Conservation (phyloP, 2,329 filamentous ascomycete genomes). For the Claviceps humidiphila region DNA sequence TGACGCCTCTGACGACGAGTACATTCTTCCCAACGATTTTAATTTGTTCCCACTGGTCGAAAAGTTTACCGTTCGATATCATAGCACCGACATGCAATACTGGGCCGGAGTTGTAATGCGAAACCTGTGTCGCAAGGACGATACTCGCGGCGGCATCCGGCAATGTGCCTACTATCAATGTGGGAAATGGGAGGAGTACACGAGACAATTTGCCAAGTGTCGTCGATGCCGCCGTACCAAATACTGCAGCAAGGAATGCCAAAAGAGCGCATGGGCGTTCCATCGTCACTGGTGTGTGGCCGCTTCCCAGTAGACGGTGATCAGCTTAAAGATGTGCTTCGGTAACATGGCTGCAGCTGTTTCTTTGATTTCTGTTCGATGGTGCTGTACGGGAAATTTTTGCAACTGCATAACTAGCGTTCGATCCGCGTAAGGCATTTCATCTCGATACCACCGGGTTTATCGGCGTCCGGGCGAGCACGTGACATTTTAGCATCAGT, state of each 20-base stretch:
- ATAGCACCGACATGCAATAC: conserved; percentile 97
- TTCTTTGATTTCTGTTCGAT: conserved; percentile 16
- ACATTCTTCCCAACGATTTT: conserved; percentile 82
- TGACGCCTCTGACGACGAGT: conserved; percentile 67
- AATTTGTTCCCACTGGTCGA: conserved; percentile 98
- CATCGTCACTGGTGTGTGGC: conserved; percentile 96
- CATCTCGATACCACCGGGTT: conserved; percentile 30
- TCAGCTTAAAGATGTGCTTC: conserved; percentile 3
- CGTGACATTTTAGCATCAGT: conserved; percentile 9
- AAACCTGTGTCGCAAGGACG: conserved; percentile 95
- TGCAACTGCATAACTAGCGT: conserved; percentile 29
- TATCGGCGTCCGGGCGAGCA: conserved; percentile 14
- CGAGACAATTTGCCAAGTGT: conserved; percentile 95
- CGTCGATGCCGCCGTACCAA: conserved; percentile 91
- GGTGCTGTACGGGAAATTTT: conserved; percentile 14
- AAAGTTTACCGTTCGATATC: conserved; percentile 92
- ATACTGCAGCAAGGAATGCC: conserved; percentile 99
- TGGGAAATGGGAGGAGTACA: conserved; percentile 95
- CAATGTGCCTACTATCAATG: conserved; percentile 98
- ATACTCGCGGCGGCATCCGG: conserved; percentile 81
- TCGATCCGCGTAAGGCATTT: conserved; percentile 28
- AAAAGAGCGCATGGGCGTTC: conserved; percentile 97
- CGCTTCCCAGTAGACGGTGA: conserved; percentile 36
- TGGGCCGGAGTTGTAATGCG: conserved; percentile 99
- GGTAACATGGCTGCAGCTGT: conserved; percentile 7